Percentiles rank a stretch among this genome's conserved stretches.
Evolutionary conservation across 129 eudicot species (phyloP).

Genomic region (Oenanthe sinensis): DNA sequence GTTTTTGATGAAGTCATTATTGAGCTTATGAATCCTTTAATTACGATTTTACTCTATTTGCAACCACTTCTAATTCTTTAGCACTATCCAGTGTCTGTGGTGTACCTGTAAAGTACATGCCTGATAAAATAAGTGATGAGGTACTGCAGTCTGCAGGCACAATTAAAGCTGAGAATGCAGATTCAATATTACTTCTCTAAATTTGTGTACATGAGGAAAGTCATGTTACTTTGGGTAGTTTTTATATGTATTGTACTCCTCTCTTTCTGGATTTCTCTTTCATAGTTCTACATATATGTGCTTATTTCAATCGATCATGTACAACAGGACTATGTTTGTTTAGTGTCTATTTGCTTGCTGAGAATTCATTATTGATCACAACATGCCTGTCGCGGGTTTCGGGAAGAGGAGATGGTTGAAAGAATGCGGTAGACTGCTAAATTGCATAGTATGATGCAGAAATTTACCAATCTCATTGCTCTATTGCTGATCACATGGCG

Average conservation of each 20-base stretch:
- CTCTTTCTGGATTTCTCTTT: not conserved
- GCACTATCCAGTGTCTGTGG: not conserved
- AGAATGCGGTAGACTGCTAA: slow-evolving; percentile 18
- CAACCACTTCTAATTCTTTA: not conserved
- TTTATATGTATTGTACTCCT: not conserved
- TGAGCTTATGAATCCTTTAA: not conserved
- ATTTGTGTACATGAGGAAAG: not conserved
- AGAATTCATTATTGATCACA: slow-evolving; percentile 42
- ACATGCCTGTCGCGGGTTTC: slow-evolving; percentile 32
- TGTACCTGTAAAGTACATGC: not conserved
- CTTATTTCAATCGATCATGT: slow-evolving; percentile 7
- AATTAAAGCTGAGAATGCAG: not conserved
- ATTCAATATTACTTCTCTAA: not conserved
- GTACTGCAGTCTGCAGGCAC: not conserved
- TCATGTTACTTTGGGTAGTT: not conserved
- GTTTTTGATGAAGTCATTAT: no score
- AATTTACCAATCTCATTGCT: not conserved
- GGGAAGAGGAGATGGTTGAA: slow-evolving; percentile 45
- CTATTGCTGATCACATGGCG: not conserved
- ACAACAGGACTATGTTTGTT: slow-evolving; percentile 71
- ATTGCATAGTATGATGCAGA: slow-evolving; percentile 4
- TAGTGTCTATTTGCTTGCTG: slow-evolving; percentile 61
- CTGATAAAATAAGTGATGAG: not conserved
- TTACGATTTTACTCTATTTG: not conserved
- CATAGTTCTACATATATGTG: slow-evolving; percentile 2